Base-by-base conservation (phyloP, 2,329 filamentous ascomycete genomes). In the Nemania diffusa region DNA sequence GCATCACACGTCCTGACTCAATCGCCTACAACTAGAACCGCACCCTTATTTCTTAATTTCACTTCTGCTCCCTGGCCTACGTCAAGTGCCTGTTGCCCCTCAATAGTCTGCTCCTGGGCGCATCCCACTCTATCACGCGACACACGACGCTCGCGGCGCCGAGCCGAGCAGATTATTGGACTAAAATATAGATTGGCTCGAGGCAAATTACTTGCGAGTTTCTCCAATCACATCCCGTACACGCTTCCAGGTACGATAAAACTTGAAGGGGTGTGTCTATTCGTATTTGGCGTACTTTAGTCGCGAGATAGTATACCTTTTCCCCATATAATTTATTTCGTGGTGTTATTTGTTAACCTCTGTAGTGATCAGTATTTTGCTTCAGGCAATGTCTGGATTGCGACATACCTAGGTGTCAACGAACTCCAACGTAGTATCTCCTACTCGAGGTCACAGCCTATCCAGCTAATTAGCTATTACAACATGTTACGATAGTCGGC, bases 141-240 rank as follows among this genome's bases (percentile, higher is more conserved):
- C 22, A 53, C 17, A 37, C 48, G 13, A 44, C 48, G 17, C 48
- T 26, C 2, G 24, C 26, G 32, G 57, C 44, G n/a, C 44, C 44
- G 5, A 40, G 6, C 46, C 44, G 15, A 42, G n/a, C 15, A 60
- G n/a, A 20, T 42, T 37, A n/a, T 40, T 44, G 57, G 51, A 60
- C 15, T 8, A 7, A 17, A 51, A 48, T 20, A 11, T 40, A 5
- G 22, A 7, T 11, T 24, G 22, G 6, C 20, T 42, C 15, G 26
- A n/a, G 11, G 32, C 17, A 8, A 57, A 57, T 24, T 4, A 29
- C 24, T 6, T 22, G 13, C 17, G 15, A 17, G 40, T 46, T 32
- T 46, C 55, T 20, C 24, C 22, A 11, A 46, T 24, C 17, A 46
- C 17, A 11, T 22, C 1, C 32, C 20, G 20, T 56, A 40, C 37